Evolutionary conservation across 2,329 filamentous ascomycete genomes (phyloP), one percentile per base, ranked within the genome.

Genomic region (Apiospora arundinis): DNA sequence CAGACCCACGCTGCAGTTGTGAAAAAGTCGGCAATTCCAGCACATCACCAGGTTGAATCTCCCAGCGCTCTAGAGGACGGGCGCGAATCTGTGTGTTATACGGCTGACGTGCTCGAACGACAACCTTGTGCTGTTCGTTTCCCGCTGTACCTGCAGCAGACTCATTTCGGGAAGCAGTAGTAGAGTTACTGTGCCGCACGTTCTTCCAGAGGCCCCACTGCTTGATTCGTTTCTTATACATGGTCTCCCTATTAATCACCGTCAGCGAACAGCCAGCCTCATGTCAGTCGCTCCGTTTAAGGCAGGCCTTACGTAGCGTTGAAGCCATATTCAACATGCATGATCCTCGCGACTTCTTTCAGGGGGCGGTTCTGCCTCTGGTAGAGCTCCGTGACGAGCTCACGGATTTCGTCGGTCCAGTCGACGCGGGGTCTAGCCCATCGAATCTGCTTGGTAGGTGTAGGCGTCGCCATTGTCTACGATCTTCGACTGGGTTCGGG

Each of bases 181-280:
- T 63, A 18, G 56, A 4, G 40, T 40, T 32, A 18, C 32, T 23
- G 56, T 63, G 56, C 28, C 56, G 56, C 56, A 63, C 18, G 5
- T 63, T 63, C 32, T 63, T 63, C 56, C 56, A 40, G 18, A 63
- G 28, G 32, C 56, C 56, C 56, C 56, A 63, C 32, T 40, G 56
- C 56, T 63, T 63, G 6, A 63, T 40, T 18, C 56, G 28, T 63
- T 63, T 63, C 32, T 63, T 63, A n/a, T 63, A 63, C 56, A 63
- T 63, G 9, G 56, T 63, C 28, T 63, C 32, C 9, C 56, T 63
- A 40, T 63, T 9, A 21, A 21, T n/a, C 11, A 40, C 18, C 32
- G 56, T 63, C n/a, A 63, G 56, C 18, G 9, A 21, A 40, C 9
- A n/a, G 4, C 56, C 18, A 7, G 18, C 18, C 2, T 37, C 21